Conservation (phyloP, 768 basidiomycete genomes). For the Lentinula sp. region DNA sequence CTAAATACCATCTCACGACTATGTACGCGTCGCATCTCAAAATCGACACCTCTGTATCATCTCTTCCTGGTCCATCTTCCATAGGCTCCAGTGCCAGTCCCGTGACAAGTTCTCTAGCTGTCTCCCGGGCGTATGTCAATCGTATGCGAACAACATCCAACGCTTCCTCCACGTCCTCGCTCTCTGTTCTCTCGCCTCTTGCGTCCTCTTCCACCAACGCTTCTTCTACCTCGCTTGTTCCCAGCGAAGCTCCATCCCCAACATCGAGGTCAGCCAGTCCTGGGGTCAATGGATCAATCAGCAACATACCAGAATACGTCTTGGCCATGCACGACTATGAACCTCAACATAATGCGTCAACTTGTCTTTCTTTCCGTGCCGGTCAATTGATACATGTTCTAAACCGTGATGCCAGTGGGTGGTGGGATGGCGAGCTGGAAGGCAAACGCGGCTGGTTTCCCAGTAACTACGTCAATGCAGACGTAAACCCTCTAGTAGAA, state of each 20-base stretch:
- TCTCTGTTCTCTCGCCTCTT: slow-evolving; percentile 49
- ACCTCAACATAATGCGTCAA: slow-evolving; percentile 63
- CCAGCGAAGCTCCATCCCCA: slow-evolving; percentile 23
- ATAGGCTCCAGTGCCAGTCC: slow-evolving; percentile 4
- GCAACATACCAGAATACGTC: slow-evolving; percentile 60
- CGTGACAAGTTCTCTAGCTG: slow-evolving; percentile 20
- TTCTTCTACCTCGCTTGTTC: slow-evolving; percentile 44
- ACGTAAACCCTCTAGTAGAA: slow-evolving; percentile 50
- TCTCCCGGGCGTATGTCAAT: slow-evolving; percentile 21
- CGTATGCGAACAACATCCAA: slow-evolving; percentile 47
- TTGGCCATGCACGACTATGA: slow-evolving; percentile 89
- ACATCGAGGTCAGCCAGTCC: slow-evolving; percentile 34
- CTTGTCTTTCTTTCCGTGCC: slow-evolving; percentile 83
- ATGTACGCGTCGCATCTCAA: slow-evolving; percentile 20
- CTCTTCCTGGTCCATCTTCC: slow-evolving; percentile 11
- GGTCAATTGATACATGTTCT: slow-evolving; percentile 92
- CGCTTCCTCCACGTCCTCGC: slow-evolving; percentile 50
- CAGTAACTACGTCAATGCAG: slow-evolving; percentile 85
- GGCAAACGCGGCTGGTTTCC: slow-evolving; percentile 95
- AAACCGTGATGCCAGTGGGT: slow-evolving; percentile 82
- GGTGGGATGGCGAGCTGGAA: slow-evolving; percentile 98
- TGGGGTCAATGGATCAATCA: slow-evolving; percentile 37
- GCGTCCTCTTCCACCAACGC: slow-evolving; percentile 46
- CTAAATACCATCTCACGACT: slow-evolving; percentile 11
- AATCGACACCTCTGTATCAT: slow-evolving; percentile 19